A percentile compares a stretch with the other conserved stretches of the same genome.
Evolutionary conservation across 257 asterid genomes (phyloP).

Genomic region (Paraleonurus japonicus): DNA sequence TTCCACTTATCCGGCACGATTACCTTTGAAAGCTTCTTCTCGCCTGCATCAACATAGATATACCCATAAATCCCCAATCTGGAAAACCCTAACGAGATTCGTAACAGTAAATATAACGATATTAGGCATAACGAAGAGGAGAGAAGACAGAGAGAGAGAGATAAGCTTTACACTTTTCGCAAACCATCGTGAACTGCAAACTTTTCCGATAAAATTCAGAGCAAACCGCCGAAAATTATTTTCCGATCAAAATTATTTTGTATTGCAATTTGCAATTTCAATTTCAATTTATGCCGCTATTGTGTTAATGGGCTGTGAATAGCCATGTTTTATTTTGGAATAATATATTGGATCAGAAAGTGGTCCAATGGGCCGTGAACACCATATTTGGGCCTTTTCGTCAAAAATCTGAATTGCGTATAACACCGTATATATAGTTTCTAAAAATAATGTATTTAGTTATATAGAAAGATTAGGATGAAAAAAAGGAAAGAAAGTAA

Average conservation of each 20-base stretch:
- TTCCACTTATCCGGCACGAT: constrained; percentile 99
- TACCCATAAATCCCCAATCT: constrained; percentile 27
- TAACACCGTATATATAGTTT: too few species aligned
- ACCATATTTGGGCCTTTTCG: background rate
- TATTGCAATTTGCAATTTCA: background rate
- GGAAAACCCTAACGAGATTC: constrained; percentile 40
- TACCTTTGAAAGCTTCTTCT: constrained; percentile 89
- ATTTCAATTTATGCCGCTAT: background rate
- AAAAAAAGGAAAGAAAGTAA: too few species aligned
- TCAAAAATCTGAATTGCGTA: too few species aligned
- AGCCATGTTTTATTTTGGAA: background rate
- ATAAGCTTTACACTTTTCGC: constrained; percentile 69
- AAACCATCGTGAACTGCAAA: constrained; percentile 52
- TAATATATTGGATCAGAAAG: background rate
- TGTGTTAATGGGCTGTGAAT: too few species aligned
- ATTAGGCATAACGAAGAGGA: background rate
- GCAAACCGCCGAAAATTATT: background rate
- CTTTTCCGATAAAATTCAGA: constrained; percentile 19
- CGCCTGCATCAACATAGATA: constrained; percentile 47
- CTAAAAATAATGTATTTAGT: too few species aligned
- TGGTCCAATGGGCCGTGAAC: background rate
- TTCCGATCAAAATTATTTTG: constrained; percentile 12
- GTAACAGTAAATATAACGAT: background rate
- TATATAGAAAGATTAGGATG: too few species aligned
- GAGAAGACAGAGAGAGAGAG: background rate